Conservation (phyloP, 2,329 filamentous ascomycete species). For the Exophiala phaeomuriformis region DNA sequence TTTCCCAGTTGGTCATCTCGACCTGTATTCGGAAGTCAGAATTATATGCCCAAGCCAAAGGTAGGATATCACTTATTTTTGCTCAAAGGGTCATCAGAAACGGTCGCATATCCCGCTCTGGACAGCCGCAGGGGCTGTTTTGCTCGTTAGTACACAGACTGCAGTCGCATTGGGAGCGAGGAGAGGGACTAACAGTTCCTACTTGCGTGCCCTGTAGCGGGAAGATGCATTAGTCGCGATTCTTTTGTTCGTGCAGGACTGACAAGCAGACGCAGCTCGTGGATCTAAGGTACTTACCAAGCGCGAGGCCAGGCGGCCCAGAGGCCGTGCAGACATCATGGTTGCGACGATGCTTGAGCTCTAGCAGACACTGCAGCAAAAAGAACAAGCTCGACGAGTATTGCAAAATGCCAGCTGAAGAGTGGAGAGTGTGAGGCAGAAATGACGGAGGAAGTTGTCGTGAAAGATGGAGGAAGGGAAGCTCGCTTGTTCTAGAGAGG, state of each 20-base stretch:
- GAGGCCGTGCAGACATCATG: constrained; percentile 41
- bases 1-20: constrained; percentile 94
- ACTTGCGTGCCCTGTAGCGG: constrained; percentile 37
- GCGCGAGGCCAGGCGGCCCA: constrained; percentile 26
- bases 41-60: neutral
- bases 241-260: neutral
- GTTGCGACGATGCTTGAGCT: constrained; percentile 34
- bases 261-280: constrained; percentile 18
- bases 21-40: constrained; percentile 46
- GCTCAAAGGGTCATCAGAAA: constrained; percentile 72
- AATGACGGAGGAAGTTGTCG: constrained; percentile 29
- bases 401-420: constrained; percentile 31
- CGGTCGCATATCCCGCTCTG: constrained; percentile 26
- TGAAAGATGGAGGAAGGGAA: constrained; percentile 28
- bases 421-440: constrained; percentile 31
- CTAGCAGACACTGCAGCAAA: constrained; percentile 28
- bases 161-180: constrained; percentile 2
- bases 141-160: constrained; percentile 12
- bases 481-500: constrained; percentile 4
- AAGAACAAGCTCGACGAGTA: constrained; percentile 32
- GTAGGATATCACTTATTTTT: constrained; percentile 49
- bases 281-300: constrained; percentile 39
- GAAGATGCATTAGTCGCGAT: constrained; percentile 9
- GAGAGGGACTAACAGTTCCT: constrained; percentile 37
- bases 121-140: constrained; percentile 27